A percentile compares a stretch with the other conserved stretches of the same genome.
Evolutionary conservation across 805 yeast species (phyloP).

Genomic region (Myxozyma udenii): DNA sequence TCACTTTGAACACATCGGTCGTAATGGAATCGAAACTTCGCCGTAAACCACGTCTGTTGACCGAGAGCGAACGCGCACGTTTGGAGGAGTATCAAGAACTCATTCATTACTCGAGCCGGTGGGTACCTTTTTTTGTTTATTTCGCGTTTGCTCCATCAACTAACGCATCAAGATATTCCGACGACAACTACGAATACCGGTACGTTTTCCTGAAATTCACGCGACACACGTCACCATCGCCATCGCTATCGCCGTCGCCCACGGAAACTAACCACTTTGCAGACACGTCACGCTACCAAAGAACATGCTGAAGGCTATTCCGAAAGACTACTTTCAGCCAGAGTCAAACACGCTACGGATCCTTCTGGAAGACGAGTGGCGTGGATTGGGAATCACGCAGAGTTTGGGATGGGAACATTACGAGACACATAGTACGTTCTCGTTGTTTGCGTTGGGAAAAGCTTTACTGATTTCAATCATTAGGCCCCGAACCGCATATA

Average conservation of each 20-base stretch:
- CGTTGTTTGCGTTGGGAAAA: background rate
- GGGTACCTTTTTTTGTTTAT: constrained; percentile 23
- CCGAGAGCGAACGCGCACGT: constrained; percentile 79
- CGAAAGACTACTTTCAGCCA: constrained; percentile 87
- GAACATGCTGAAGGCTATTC: constrained; percentile 89
- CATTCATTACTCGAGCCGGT: constrained; percentile 87
- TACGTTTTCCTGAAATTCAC: constrained; percentile 28
- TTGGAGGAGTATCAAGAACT: constrained; percentile 88
- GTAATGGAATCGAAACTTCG: constrained; percentile 22
- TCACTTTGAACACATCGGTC: too few species aligned
- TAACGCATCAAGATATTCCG: constrained; percentile 61
- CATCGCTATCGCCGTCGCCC: background rate
- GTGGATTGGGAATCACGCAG: constrained; percentile 96
- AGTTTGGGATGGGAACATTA: constrained; percentile 97
- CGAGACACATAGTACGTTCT: constrained; percentile 67
- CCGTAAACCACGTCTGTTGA: constrained; percentile 55
- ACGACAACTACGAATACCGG: constrained; percentile 83
- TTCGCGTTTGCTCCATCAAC: background rate
- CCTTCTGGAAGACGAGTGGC: constrained; percentile 93
- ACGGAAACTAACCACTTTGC: background rate
- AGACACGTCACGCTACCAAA: constrained; percentile 96
- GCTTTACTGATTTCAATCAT: background rate
- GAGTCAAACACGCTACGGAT: constrained; percentile 93
- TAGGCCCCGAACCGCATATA: constrained; percentile 96
- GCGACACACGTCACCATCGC: background rate